phyloP scores from a whole-genome alignment of 768 basidiomycete genomes.

The Tulasnella sp. region DNA sequence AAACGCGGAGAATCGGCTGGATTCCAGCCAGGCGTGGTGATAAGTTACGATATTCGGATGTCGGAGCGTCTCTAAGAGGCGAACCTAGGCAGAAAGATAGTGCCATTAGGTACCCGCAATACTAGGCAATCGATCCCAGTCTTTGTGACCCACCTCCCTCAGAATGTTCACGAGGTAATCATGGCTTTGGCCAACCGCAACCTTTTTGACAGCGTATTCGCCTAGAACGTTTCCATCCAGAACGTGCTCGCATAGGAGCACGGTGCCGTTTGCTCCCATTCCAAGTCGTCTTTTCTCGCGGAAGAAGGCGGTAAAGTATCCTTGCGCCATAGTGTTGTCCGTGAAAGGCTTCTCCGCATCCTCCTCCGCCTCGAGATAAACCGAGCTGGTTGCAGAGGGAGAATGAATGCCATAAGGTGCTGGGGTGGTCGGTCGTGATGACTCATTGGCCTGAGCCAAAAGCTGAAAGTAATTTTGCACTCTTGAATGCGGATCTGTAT shows the following conservation, averaged over 20 bases:
- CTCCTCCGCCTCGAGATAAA: neutral
- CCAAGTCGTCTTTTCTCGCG: slow-evolving; percentile 81
- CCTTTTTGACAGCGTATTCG: slow-evolving; percentile 95
- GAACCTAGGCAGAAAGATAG: slow-evolving; percentile 43
- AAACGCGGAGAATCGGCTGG: slow-evolving; percentile 75
- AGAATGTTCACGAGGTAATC: slow-evolving; percentile 75
- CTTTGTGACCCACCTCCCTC: slow-evolving; percentile 48
- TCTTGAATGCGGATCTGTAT: slow-evolving; percentile 42
- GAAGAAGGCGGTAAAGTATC: slow-evolving; percentile 91
- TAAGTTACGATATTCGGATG: slow-evolving; percentile 94
- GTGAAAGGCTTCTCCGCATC: slow-evolving; percentile 24
- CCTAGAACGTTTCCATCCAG: slow-evolving; percentile 81
- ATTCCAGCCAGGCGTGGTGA: slow-evolving; percentile 92
- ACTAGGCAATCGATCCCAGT: neutral
- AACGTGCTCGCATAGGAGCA: slow-evolving; percentile 85
- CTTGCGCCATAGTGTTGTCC: slow-evolving; percentile 73
- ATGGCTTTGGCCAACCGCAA: slow-evolving; percentile 87
- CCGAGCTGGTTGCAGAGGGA: neutral
- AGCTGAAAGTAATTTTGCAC: slow-evolving; percentile 77
- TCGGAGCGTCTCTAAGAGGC: slow-evolving; percentile 73
- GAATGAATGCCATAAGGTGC: slow-evolving; percentile 13
- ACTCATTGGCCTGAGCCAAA: slow-evolving; percentile 63
- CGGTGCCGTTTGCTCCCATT: slow-evolving; percentile 91
- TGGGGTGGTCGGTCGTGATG: slow-evolving; percentile 48
- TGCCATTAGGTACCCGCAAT: neutral